Percentiles rank a stretch among this genome's conserved stretches.
Conservation (phyloP, 306 rosid genomes). For the Adenanthera pavonina region DNA sequence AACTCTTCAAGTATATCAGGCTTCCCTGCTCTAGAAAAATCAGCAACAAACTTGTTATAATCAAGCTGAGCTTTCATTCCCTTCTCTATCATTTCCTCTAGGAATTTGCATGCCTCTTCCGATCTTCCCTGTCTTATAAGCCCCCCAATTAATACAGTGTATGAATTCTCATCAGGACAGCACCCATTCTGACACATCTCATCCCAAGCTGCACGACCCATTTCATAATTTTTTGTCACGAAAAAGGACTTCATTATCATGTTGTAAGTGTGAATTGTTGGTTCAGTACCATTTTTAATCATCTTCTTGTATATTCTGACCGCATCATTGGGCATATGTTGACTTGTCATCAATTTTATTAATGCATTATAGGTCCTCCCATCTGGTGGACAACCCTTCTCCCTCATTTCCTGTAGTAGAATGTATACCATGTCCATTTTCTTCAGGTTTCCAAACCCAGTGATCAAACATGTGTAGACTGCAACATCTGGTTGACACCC, state of each 20-base stretch:
- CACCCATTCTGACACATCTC: slow-evolving; percentile 78
- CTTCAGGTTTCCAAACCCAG: slow-evolving; percentile 84
- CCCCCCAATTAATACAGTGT: slow-evolving; percentile 76
- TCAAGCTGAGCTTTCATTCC: slow-evolving; percentile 95
- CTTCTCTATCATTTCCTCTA: slow-evolving; percentile 86
- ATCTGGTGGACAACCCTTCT: slow-evolving; percentile 70
- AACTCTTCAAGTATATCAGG: slow-evolving; percentile 74
- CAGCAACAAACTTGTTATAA: slow-evolving; percentile 81
- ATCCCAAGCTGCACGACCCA: slow-evolving; percentile 69
- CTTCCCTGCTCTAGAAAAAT: slow-evolving; percentile 78
- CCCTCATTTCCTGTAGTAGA: slow-evolving; percentile 69
- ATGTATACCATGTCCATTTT: slow-evolving; percentile 69
- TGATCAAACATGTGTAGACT: slow-evolving; percentile 69
- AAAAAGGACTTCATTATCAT: slow-evolving; percentile 88
- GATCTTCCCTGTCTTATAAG: slow-evolving; percentile 74
- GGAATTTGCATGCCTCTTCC: slow-evolving; percentile 69
- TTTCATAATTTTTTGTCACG: slow-evolving; percentile 65
- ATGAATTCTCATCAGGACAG: slow-evolving; percentile 88
- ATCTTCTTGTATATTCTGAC: slow-evolving; percentile 75
- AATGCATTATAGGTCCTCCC: slow-evolving; percentile 75
- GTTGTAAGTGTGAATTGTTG: slow-evolving; percentile 82
- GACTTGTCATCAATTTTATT: slow-evolving; percentile 78
- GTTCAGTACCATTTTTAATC: slow-evolving; percentile 64
- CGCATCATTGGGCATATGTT: slow-evolving; percentile 81
- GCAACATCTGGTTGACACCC: slow-evolving; percentile 66